Base-by-base conservation (phyloP, 495 filamentous ascomycete species). In the Pyrenula aspistea region DNA sequence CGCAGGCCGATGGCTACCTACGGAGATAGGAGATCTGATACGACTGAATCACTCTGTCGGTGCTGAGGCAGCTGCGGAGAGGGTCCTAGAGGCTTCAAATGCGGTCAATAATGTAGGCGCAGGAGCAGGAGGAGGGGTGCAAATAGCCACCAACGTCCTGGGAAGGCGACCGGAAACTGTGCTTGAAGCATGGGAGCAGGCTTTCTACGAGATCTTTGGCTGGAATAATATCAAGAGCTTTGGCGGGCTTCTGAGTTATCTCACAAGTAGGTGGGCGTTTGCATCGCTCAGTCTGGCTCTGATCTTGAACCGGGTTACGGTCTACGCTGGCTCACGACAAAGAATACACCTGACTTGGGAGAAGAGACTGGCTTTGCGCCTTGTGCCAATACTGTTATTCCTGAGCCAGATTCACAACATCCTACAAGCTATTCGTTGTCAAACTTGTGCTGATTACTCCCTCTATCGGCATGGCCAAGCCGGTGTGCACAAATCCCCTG, bases 231-330 rank as follows among this genome's bases (percentile, higher is more conserved):
- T 80, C 49, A 65, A 77, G 55, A 84, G 85, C 15, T 69, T 96
- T n/a, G 87, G 89, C 10, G 89, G 89, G 36, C 80, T 98, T 25
- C 94, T 97, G 65, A 85, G 83, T 50, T 98, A 96, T 66, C 73
- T 92, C 48, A 95, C 91, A 0, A 94, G 91, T 67, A 88, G 88
- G 59, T 98, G 94, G 94, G 91, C 93, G 2, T 70, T 98, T 53
- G 79, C 81, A 53, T 96, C 90, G 66, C 81, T 98, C 56, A 77
- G 84, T 48, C 86, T 90, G 68, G 88, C 89, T 53, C 78, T 98
- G 56, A 69, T 98, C 59, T 75, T 96, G 25, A 96, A 98, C 71
- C 83, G 93, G 49, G 91, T 93, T 12, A 84, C 89, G 47, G 89
- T 97, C 55, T 98, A 94, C 68, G 91, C 92, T 36, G 92, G 91